A percentile compares a stretch with the other conserved stretches of the same genome.
These are phyloP conservation scores for Phytopythium vexans DNA, from an alignment of 352 stramenopile genomes.

Conservation along the genomic window DNA sequence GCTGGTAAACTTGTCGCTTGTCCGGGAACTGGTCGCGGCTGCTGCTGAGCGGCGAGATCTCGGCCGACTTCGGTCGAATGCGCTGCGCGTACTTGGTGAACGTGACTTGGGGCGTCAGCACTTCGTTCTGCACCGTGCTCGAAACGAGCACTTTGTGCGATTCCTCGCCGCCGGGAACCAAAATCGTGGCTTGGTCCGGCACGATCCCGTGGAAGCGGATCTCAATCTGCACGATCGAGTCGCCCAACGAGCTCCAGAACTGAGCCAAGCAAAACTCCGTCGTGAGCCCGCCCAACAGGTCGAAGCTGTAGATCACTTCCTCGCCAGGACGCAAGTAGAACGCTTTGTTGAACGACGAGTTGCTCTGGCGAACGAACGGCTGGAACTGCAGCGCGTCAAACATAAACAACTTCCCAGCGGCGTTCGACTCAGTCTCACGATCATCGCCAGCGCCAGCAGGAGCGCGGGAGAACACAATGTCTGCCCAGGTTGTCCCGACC, in stretches of 20 bases:
- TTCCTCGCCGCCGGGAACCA: constrained; percentile 58
- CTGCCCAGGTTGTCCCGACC: constrained; percentile 77
- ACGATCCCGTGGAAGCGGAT: constrained; percentile 86
- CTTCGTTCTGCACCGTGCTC: constrained; percentile 73
- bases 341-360: constrained; percentile 63
- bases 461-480: constrained; percentile 72
- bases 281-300: constrained; percentile 71
- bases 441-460: constrained; percentile 21
- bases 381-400: constrained; percentile 90
- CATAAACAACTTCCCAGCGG: constrained; percentile 76
- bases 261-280: constrained; percentile 88
- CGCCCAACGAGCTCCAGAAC: constrained; percentile 87
- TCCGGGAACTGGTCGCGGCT: constrained; percentile 81
- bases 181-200: constrained; percentile 55
- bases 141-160: constrained; percentile 75
- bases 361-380: constrained; percentile 78
- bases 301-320: constrained; percentile 66
- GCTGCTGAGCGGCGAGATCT: constrained; percentile 78
- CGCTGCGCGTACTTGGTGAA: constrained; percentile 87
- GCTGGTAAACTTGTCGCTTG: constrained; percentile 85
- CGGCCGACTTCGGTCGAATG: constrained; percentile 67
- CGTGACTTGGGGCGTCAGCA: constrained; percentile 59
- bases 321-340: constrained; percentile 68
- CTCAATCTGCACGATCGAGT: constrained; percentile 76
- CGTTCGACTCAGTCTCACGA: constrained; percentile 54